These are phyloP conservation scores for Aspergillus floridensis DNA, from an alignment of 2,329 filamentous ascomycete species.

Conservation along the genomic window DNA sequence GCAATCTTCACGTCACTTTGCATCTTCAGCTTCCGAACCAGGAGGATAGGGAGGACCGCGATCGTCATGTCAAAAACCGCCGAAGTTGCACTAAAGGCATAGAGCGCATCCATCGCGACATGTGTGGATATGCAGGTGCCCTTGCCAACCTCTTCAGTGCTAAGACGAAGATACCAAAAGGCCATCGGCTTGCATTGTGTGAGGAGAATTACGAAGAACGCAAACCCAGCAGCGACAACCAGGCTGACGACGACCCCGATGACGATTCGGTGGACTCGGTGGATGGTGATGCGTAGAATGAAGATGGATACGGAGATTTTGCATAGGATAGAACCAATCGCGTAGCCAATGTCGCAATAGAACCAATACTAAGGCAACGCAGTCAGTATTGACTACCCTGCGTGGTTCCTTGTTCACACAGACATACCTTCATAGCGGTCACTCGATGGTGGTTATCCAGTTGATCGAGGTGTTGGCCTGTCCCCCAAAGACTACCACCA, in stretches of 20 bases:
- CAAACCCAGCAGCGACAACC: slow-evolving; percentile 41
- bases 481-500: slow-evolving; percentile 22
- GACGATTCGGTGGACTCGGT: slow-evolving; percentile 43
- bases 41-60: slow-evolving; percentile 16
- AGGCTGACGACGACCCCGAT: slow-evolving; percentile 44
- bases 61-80: slow-evolving; percentile 20
- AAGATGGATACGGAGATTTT: slow-evolving; percentile 51
- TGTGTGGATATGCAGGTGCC: slow-evolving; percentile 14
- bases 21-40: slow-evolving; percentile 25
- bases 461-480: slow-evolving; percentile 18
- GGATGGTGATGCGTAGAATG: slow-evolving; percentile 47
- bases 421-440: slow-evolving; percentile 18
- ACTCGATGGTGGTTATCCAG: slow-evolving; percentile 11
- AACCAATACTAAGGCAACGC: slow-evolving; percentile 39
- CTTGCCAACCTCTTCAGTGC: neutral
- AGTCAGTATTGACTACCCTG: neutral
- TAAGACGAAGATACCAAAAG: slow-evolving; percentile 43
- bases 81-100: slow-evolving; percentile 21
- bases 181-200: slow-evolving; percentile 50
- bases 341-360: slow-evolving; percentile 51
- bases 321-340: slow-evolving; percentile 43
- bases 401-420: neutral
- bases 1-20: slow-evolving; percentile 16
- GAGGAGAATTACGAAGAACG: slow-evolving; percentile 47
- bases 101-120: slow-evolving; percentile 14